phyloP scores from a whole-genome alignment of 2,329 filamentous ascomycete genomes.

The Exophiala lecanii-corni region DNA sequence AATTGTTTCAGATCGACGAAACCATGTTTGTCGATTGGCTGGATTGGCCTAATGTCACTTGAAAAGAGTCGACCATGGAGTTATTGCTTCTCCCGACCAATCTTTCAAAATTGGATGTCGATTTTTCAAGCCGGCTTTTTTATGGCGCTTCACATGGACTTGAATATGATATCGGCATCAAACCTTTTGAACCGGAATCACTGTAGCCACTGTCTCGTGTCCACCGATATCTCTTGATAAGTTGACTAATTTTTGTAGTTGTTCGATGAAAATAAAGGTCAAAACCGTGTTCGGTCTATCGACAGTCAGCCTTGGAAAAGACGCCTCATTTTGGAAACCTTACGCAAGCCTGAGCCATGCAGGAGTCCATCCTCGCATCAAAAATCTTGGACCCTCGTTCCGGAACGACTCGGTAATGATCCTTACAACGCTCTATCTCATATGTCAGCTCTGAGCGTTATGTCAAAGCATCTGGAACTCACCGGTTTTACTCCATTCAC shows the following conservation, averaged over 20 bases:
- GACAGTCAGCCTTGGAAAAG: neutral
- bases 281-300: conserved; percentile 17
- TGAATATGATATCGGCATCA: no score
- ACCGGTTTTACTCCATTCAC: conserved; percentile 17
- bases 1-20: conserved; percentile 53
- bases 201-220: no score
- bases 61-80: no score
- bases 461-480: no score
- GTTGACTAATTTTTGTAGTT: conserved; percentile 16
- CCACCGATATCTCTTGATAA: conserved; percentile 22
- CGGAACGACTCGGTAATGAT: conserved; percentile 17
- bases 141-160: no score
- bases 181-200: no score
- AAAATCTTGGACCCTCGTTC: conserved; percentile 16
- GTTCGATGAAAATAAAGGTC: conserved; percentile 21
- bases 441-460: no score
- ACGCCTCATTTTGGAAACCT: neutral
- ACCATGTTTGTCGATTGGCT: conserved; percentile 56
- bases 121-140: no score
- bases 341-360: conserved; percentile 21
- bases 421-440: conserved; percentile 12
- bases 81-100: no score
- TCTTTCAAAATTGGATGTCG: no score
- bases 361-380: conserved; percentile 19
- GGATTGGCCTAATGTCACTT: conserved; percentile 35